A percentile compares a stretch with the other conserved stretches of the same genome.
phyloP scores from a whole-genome alignment of 2,329 filamentous ascomycete species.

The Curvularia eragrostidis region DNA sequence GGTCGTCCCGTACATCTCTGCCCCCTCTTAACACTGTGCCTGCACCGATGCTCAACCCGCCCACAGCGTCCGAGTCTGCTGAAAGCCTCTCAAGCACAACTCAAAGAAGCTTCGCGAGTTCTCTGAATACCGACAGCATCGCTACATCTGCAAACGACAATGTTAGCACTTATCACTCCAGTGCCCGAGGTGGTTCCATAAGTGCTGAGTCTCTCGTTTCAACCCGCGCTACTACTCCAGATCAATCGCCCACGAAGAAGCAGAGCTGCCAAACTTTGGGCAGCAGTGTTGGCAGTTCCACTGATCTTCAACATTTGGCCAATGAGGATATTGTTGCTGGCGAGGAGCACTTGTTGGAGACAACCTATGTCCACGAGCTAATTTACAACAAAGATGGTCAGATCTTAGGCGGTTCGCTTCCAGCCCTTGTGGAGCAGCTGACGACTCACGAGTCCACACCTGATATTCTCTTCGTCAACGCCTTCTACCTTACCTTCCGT shows the following conservation, averaged over 20 bases:
- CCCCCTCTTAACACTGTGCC: conserved; percentile 43
- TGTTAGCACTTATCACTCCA: conserved; percentile 77
- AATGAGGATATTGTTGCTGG: conserved; percentile 79
- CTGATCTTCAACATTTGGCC: conserved; percentile 68
- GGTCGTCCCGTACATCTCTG: conserved; percentile 58
- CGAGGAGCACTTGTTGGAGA: conserved; percentile 85
- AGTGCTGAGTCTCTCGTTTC: conserved; percentile 83
- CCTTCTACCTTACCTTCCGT: conserved; percentile 95
- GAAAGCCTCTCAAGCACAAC: conserved; percentile 47
- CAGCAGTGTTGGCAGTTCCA: conserved; percentile 69
- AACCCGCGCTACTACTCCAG: conserved; percentile 87
- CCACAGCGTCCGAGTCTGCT: conserved; percentile 37
- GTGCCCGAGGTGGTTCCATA: conserved; percentile 75
- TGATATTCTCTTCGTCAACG: conserved; percentile 87
- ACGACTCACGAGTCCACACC: conserved; percentile 93
- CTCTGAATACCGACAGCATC: conserved; percentile 64
- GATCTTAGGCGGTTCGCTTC: conserved; percentile 88
- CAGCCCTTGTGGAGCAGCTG: conserved; percentile 90
- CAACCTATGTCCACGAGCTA: conserved; percentile 88
- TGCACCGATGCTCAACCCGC: conserved; percentile 35
- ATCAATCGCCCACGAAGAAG: conserved; percentile 62
- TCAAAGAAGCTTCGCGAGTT: conserved; percentile 38
- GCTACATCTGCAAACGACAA: conserved; percentile 79
- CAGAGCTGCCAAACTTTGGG: conserved; percentile 64
- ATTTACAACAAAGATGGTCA: conserved; percentile 94